A percentile compares a stretch with the other conserved stretches of the same genome.
Conservation (phyloP, 2,329 filamentous ascomycete species). For the Pseudopithomyces maydicus region DNA sequence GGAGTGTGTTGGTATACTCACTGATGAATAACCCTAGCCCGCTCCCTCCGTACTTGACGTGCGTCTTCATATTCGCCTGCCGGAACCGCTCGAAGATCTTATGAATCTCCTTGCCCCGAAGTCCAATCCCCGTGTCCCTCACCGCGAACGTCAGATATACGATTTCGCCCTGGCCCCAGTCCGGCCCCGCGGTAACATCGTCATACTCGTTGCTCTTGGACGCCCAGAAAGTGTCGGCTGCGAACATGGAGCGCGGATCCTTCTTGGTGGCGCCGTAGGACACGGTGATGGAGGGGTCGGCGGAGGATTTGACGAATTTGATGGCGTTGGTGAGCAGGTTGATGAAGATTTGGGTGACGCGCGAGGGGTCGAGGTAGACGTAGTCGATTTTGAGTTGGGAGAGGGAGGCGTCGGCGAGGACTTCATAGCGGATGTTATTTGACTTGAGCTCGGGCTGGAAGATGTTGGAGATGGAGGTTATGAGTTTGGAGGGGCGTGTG, state of each 20-base stretch:
- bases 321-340: slow-evolving; percentile 69
- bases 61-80: slow-evolving; percentile 43
- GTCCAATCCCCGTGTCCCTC: slow-evolving; percentile 48
- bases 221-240: slow-evolving; percentile 37
- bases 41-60: slow-evolving; percentile 51
- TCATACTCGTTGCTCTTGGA: slow-evolving; percentile 24
- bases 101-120: slow-evolving; percentile 46
- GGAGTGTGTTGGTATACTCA: background rate
- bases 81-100: slow-evolving; percentile 44
- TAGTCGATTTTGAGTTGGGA: slow-evolving; percentile 42
- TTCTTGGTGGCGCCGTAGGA: slow-evolving; percentile 40
- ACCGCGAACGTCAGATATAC: slow-evolving; percentile 47
- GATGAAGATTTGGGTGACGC: slow-evolving; percentile 72
- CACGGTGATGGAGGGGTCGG: slow-evolving; percentile 44
- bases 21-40: slow-evolving; percentile 53
- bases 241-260: slow-evolving; percentile 32
- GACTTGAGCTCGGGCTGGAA: slow-evolving; percentile 46
- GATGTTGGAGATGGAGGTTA: slow-evolving; percentile 44
- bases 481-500: slow-evolving; percentile 42
- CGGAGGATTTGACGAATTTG: slow-evolving; percentile 48
- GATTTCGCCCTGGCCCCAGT: slow-evolving; percentile 46
- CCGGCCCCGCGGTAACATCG: slow-evolving; percentile 30
- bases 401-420: slow-evolving; percentile 46
- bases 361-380: slow-evolving; percentile 49
- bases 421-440: slow-evolving; percentile 33